Conservation (phyloP, 805 yeast species). For the Candida silvatica region DNA sequence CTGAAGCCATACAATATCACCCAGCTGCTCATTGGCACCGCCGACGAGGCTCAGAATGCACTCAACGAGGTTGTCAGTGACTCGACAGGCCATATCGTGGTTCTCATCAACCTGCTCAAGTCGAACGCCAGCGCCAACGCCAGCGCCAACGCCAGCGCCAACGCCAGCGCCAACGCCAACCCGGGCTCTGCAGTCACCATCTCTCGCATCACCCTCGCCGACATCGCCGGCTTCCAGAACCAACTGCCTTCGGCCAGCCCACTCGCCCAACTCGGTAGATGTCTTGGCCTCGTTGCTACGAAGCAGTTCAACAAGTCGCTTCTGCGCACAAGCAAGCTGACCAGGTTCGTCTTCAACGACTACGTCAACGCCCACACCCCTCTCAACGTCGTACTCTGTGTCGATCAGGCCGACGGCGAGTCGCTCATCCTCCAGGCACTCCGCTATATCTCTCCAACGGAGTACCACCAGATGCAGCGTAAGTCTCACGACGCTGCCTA, state of each 20-base stretch:
- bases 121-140: not conserved
- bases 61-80: not conserved
- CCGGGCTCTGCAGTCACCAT: no score
- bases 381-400: constrained; percentile 27
- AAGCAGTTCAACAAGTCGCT: constrained; percentile 30
- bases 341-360: constrained; percentile 40
- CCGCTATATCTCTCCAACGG: constrained; percentile 22
- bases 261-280: constrained; percentile 40
- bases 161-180: constrained; percentile 6
- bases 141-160: constrained; percentile 4
- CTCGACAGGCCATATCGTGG: not conserved
- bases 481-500: constrained; percentile 7
- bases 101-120: constrained; percentile 19
- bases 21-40: constrained; percentile 25
- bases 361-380: constrained; percentile 24
- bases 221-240: constrained; percentile 41
- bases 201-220: constrained; percentile 40
- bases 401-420: constrained; percentile 32
- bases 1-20: constrained; percentile 34
- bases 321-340: constrained; percentile 40
- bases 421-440: constrained; percentile 23
- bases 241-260: constrained; percentile 35
- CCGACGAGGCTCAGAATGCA: not conserved
- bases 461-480: constrained; percentile 19
- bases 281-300: constrained; percentile 32